A percentile compares a stretch with the other conserved stretches of the same genome.
Evolutionary conservation across 495 filamentous ascomycete species (phyloP).

Genomic region (Ramalina peruviana): DNA sequence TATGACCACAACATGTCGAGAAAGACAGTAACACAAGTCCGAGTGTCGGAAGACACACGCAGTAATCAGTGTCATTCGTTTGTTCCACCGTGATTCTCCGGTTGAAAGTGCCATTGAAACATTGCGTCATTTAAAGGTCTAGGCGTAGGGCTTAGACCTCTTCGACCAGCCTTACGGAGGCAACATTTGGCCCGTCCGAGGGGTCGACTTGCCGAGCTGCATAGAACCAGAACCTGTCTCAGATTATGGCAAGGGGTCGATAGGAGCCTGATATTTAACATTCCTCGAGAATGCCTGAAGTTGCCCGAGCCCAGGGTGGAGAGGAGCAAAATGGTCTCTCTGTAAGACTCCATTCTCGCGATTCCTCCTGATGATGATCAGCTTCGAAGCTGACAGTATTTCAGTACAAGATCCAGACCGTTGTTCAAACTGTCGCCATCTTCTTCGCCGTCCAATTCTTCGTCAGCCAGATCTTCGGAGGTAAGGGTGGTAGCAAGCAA

Average conservation of each 20-base stretch:
- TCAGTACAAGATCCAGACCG: conserved; percentile 40
- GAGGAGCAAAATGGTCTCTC: conserved; percentile 3
- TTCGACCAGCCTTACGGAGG: no score
- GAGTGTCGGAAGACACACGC: neutral
- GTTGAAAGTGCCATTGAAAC: no score
- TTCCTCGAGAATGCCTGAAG: conserved; percentile 6
- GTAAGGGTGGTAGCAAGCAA: conserved; percentile 32
- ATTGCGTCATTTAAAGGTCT: no score
- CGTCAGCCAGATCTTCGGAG: conserved; percentile 41
- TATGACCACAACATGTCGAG: no score
- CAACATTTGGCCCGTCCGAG: no score
- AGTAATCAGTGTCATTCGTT: no score
- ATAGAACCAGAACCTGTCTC: no score
- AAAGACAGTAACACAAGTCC: no score
- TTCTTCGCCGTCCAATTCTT: conserved; percentile 55
- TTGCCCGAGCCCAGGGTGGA: neutral
- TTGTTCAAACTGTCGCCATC: conserved; percentile 51
- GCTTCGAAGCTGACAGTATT: conserved; percentile 10
- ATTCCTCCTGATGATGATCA: neutral
- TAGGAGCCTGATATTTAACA: neutral
- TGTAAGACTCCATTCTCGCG: conserved; percentile 1
- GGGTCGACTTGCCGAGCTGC: no score
- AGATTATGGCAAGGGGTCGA: no score
- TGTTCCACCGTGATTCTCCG: no score
- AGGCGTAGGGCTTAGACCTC: no score